Evolutionary conservation across 2,329 filamentous ascomycete genomes (phyloP).

Genomic region (Didymosphaeria variabile): DNA sequence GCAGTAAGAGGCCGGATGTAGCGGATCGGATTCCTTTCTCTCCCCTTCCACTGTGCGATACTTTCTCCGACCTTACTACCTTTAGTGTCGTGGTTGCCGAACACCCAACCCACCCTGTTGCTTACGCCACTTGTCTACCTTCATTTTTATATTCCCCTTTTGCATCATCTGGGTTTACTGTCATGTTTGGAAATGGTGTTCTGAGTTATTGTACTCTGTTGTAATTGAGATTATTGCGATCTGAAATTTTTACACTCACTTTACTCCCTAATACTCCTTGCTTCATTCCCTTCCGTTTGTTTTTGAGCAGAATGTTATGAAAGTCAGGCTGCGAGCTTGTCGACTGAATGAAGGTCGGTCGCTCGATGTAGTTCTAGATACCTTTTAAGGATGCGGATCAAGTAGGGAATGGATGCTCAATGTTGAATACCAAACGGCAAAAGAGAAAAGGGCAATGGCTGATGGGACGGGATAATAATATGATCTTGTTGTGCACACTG

Average conservation of each 20-base stretch:
- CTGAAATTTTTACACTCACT: constrained; percentile 11
- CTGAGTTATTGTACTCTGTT: constrained; percentile 7
- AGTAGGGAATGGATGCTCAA: constrained; percentile 1
- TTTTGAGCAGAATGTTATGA: background rate
- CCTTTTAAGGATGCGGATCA: constrained; percentile 22
- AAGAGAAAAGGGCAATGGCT: background rate
- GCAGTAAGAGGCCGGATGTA: constrained; percentile 48
- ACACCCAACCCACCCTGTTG: background rate
- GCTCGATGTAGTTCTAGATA: constrained; percentile 26
- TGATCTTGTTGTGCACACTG: background rate
- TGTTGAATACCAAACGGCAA: background rate
- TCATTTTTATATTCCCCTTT: constrained; percentile 25
- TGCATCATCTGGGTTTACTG: constrained; percentile 30
- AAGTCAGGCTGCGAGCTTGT: background rate
- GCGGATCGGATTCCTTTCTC: constrained; percentile 17
- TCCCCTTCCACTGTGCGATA: constrained; percentile 46
- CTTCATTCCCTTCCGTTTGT: background rate
- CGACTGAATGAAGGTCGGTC: background rate
- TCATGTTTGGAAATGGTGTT: constrained; percentile 15
- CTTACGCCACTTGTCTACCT: constrained; percentile 12
- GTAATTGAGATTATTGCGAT: constrained; percentile 15
- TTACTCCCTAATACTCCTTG: constrained; percentile 8
- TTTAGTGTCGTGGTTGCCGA: constrained; percentile 14
- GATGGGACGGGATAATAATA: constrained; percentile 3
- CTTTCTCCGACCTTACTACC: constrained; percentile 24